Base-by-base conservation (phyloP, 768 basidiomycete species). In the Pisolithus sp. region DNA sequence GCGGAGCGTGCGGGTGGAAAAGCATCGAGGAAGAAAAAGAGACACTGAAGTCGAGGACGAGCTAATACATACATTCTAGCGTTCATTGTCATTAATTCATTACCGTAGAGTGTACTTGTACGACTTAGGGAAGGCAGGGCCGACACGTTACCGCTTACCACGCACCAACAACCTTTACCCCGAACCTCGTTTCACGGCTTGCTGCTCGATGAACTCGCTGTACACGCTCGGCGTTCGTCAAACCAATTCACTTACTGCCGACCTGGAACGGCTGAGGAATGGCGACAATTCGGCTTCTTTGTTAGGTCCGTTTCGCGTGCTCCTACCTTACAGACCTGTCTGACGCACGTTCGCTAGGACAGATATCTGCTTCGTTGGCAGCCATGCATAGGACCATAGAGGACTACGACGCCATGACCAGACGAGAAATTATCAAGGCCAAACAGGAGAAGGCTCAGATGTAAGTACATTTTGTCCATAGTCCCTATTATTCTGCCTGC, bases 371-470 rank as follows among this genome's bases (percentile, higher is more conserved):
- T n/a, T 93, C 92, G 8, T 75, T 99, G n/a, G 82, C 92, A 24
- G 93, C 93, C 2, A 85, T 98, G 79, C 85, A 89, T 46, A 74
- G 96, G 52, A 93, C 96, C 49, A 85, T 98, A 56, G 94, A 97
- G 54, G 96, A 99, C 64, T 98, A 95, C 63, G 94, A 97, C 61
- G 86, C 89, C 8, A 93, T 98, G 89, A 92, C 90, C 0, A 90
- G 86, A 72, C 78, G 94, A 55, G 96, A 99, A 69, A 92, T 96
- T 63, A 93, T 98, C 48, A 92, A 89, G 59, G 84, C 89, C 42
- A 98, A 96, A 71, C 86, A 93, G 68, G 95, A 97, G 72, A 98
- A 98, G 72, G 96, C 94, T 0, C 79, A 88, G 64, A 86, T 88
- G 90, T 93, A 60, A 60, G 81, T 70, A 39, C 38, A 26, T 5